Conservation (phyloP, 805 yeast species). For the Candida awuae region DNA sequence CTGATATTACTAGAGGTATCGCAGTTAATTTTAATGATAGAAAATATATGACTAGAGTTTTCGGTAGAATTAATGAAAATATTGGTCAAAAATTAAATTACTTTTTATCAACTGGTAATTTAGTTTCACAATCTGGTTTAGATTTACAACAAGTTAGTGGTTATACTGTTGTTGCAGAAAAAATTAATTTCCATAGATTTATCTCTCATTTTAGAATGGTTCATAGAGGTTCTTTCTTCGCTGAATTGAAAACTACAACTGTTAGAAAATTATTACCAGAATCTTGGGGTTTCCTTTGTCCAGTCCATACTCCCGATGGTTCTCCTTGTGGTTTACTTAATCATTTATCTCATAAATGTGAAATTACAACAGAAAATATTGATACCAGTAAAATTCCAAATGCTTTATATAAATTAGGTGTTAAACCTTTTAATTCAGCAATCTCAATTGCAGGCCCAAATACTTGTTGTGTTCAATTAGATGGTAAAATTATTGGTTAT, state of each 20-base stretch:
- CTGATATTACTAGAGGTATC: slow-evolving; percentile 71
- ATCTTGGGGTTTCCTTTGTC: slow-evolving; percentile 98
- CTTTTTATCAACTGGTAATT: slow-evolving; percentile 92
- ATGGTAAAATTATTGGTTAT: slow-evolving; percentile 92
- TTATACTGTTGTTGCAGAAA: slow-evolving; percentile 97
- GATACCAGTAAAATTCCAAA: slow-evolving; percentile 69
- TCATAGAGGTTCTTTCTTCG: slow-evolving; percentile 98
- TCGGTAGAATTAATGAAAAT: slow-evolving; percentile 77
- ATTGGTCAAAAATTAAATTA: slow-evolving; percentile 92
- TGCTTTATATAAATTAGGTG: slow-evolving; percentile 66
- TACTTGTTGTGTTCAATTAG: slow-evolving; percentile 84
- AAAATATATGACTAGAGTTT: slow-evolving; percentile 73
- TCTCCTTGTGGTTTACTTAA: slow-evolving; percentile 97
- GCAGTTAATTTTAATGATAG: slow-evolving; percentile 79
- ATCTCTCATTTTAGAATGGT: slow-evolving; percentile 99
- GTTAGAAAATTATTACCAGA: slow-evolving; percentile 95
- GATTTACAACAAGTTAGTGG: slow-evolving; percentile 98
- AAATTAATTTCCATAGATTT: slow-evolving; percentile 93
- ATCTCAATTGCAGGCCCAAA: slow-evolving; percentile 72
- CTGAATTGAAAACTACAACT: slow-evolving; percentile 94
- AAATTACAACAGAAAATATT: slow-evolving; percentile 65
- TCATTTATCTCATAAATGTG: slow-evolving; percentile 94
- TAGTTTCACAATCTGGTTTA: slow-evolving; percentile 93
- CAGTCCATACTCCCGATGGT: slow-evolving; percentile 99
- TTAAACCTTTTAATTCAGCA: slow-evolving; percentile 66